These are phyloP conservation scores for Mimosa bimucronata DNA, from an alignment of 306 rosid genomes.

Conservation along the genomic window DNA sequence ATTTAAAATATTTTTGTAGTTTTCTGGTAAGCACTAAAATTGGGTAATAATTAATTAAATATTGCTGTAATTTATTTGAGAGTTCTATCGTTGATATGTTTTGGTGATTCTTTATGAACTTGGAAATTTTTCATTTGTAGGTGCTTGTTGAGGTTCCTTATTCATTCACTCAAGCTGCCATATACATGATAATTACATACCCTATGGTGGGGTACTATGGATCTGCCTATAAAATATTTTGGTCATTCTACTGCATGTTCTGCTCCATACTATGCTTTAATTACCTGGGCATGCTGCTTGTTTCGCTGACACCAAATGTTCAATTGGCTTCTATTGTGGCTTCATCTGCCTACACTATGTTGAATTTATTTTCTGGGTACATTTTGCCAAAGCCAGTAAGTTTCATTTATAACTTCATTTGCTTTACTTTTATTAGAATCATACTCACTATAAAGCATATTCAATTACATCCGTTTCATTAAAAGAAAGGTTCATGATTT, in stretches of 20 bases:
- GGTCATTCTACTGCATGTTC: slow-evolving; percentile 64
- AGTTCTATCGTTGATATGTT: background rate
- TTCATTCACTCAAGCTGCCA: slow-evolving; percentile 46
- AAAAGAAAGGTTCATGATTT: background rate
- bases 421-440: background rate
- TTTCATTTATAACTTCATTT: background rate
- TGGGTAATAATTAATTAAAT: background rate
- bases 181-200: slow-evolving; percentile 59
- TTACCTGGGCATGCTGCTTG: slow-evolving; percentile 68
- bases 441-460: background rate
- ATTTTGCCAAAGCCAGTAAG: slow-evolving; percentile 64
- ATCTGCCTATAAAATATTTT: slow-evolving; percentile 63
- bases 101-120: slow-evolving; percentile 2
- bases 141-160: slow-evolving; percentile 71
- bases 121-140: slow-evolving; percentile 38
- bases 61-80: background rate
- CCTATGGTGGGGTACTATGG: slow-evolving; percentile 61
- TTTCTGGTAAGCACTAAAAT: background rate
- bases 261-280: slow-evolving; percentile 54
- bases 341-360: slow-evolving; percentile 53
- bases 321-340: slow-evolving; percentile 61
- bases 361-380: slow-evolving; percentile 64
- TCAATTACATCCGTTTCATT: background rate
- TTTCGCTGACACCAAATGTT: slow-evolving; percentile 64
- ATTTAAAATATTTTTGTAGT: no score